These are phyloP conservation scores for Solanum gracilifrons DNA, from an alignment of 257 asterid species.

Conservation along the genomic window DNA sequence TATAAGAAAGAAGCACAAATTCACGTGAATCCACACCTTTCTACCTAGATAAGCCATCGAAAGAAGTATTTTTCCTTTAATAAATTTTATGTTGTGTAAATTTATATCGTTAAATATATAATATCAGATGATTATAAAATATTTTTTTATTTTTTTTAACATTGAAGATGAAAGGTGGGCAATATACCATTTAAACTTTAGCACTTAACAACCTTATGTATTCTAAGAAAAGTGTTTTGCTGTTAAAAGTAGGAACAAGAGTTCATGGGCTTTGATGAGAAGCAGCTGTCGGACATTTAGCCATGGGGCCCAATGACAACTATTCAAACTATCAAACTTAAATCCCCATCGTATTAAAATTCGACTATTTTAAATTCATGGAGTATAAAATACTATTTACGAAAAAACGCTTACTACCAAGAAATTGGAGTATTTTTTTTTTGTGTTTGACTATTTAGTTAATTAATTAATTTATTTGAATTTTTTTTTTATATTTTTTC, in stretches of 20 bases:
- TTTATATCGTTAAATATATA: fast-evolving
- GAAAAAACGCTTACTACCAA: too few species aligned
- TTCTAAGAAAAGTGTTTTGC: neutral
- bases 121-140: neutral
- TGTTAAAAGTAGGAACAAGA: neutral
- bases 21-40: neutral
- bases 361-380: fast-evolving
- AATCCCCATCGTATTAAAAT: neutral
- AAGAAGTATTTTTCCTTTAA: neutral
- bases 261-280: neutral
- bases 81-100: neutral
- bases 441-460: neutral
- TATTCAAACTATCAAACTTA: neutral
- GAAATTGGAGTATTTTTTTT: neutral
- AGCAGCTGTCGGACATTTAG: neutral
- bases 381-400: fast-evolving
- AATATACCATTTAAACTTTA: neutral
- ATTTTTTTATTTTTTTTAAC: neutral
- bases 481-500: too few species aligned
- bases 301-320: neutral
- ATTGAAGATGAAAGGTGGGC: neutral
- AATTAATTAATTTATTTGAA: neutral
- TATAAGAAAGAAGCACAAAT: neutral
- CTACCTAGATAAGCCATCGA: neutral
- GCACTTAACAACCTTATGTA: neutral